Evolutionary conservation across 768 basidiomycete species (phyloP), one percentile per base, ranked within the genome.

Genomic region (Leccinum imitatum): DNA sequence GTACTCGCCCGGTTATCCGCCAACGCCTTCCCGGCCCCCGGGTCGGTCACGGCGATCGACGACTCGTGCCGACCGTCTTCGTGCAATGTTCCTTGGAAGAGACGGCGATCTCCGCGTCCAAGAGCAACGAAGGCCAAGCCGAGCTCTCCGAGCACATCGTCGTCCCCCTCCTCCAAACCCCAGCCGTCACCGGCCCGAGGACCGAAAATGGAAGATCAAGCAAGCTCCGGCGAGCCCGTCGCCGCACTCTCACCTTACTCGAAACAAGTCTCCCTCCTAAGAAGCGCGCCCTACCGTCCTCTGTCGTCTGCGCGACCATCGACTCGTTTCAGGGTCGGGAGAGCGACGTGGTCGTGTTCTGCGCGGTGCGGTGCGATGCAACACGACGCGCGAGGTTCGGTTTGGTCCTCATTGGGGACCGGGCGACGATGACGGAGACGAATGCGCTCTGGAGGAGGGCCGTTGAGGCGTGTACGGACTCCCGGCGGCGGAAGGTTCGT

Each of bases 311-410:
- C 55, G 59, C 65, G 27, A 71, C 69, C 31, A 63, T 69, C 58
- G 69, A 71, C 37, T 81, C 84, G 0, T 89, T 87, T 66, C 87
- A 89, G 67, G 87, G 87, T 13, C 77, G 87, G 35, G 87, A 89
- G 66, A 83, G 81, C 60, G 87, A 90, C 61, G 77, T 89, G 51
- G 77, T 89, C 50, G 79, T 90, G 25, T 86, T 87, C 66, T 82
- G 84, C 0, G 81, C 84, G 4, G 87, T 89, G 14, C 80, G 87
- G 87, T 89, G 14, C 80, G 87, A 11, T 83, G 81, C 63, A 89
- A 90, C 63, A 76, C 65, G 17, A 76, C 73, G 87, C 2, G 84
- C 87, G 1, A 76, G 77, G 62, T 65, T 83, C 35, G 87, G 79
- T 0, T 68, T 89, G 63, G 79, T 89, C 55, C 74, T 89, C 31